phyloP scores from a whole-genome alignment of 73 alveolate species.

The Tetrahymena thermophila region DNA sequence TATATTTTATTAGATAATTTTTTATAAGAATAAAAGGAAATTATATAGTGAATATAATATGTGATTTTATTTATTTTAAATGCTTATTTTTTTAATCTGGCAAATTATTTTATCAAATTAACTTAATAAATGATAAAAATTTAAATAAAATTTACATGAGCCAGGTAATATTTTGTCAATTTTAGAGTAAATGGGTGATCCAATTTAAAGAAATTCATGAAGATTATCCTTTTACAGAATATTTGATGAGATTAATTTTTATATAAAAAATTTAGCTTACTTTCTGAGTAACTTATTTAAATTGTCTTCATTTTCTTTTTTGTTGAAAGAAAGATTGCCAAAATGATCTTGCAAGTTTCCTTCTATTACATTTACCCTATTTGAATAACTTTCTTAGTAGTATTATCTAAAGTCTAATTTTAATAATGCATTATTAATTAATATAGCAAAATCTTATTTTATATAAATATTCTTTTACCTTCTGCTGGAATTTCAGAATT shows the following conservation, averaged over 20 bases:
- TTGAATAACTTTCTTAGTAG: not conserved
- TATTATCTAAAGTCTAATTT: not conserved
- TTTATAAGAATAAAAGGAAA: too few species aligned
- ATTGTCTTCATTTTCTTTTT: not conserved
- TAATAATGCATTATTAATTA: not conserved
- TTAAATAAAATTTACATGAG: not conserved
- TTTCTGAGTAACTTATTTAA: not conserved
- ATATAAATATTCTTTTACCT: not conserved
- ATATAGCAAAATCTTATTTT: not conserved
- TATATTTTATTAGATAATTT: too few species aligned
- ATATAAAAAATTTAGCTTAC: not conserved
- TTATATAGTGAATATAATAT: too few species aligned
- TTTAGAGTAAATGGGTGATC: not conserved
- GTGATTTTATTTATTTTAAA: too few species aligned
- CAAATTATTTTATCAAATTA: too few species aligned
- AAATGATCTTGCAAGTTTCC: not conserved
- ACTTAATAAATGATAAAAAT: not conserved
- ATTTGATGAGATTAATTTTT: too few species aligned
- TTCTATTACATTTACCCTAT: not conserved
- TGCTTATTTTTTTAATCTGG: too few species aligned
- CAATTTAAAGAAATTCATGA: not conserved
- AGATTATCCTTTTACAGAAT: not conserved
- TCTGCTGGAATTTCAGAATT: not conserved
- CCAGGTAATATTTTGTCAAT: not conserved
- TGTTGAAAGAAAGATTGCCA: not conserved